These are phyloP conservation scores for Podospora conica DNA, from an alignment of 495 filamentous ascomycete species.

Conservation along the genomic window DNA sequence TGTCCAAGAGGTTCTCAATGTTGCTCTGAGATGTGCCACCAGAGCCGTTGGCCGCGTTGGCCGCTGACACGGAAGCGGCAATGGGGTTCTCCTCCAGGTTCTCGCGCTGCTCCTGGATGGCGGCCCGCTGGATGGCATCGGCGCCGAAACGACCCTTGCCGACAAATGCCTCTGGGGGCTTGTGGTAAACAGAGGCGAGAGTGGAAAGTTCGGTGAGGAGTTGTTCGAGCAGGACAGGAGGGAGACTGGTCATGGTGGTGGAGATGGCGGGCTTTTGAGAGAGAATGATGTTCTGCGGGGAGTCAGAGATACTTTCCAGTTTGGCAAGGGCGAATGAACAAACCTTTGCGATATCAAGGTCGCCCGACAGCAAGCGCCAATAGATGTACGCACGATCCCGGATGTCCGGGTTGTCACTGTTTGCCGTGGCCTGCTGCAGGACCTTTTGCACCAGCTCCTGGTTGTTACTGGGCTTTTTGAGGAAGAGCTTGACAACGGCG, in stretches of 20 bases:
- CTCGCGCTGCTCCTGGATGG: constrained; percentile 91
- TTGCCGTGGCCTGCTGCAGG: constrained; percentile 81
- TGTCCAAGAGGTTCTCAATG: constrained; percentile 91
- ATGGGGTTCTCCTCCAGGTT: constrained; percentile 91
- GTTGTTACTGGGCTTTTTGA: constrained; percentile 85
- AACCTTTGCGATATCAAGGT: constrained; percentile 79
- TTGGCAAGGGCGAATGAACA: constrained; percentile 1
- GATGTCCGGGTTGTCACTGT: constrained; percentile 96
- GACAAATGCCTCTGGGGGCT: constrained; percentile 92
- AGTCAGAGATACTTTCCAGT: constrained; percentile 17
- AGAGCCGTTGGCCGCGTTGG: constrained; percentile 52
- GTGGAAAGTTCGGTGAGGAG: constrained; percentile 90
- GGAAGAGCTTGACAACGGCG: constrained; percentile 92
- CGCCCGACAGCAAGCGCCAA: constrained; percentile 93
- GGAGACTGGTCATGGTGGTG: constrained; percentile 84
- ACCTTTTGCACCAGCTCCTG: constrained; percentile 91
- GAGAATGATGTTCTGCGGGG: constrained; percentile 70
- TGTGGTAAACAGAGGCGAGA: constrained; percentile 97
- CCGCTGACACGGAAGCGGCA: constrained; percentile 72
- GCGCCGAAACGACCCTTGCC: constrained; percentile 91
- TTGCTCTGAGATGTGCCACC: constrained; percentile 61
- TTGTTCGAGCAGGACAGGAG: constrained; percentile 74
- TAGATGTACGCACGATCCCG: constrained; percentile 96
- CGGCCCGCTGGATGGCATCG: constrained; percentile 88
- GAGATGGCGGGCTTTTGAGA: constrained; percentile 92